phyloP scores from a whole-genome alignment of 2,329 filamentous ascomycete genomes.

The Fusarium sp. region DNA sequence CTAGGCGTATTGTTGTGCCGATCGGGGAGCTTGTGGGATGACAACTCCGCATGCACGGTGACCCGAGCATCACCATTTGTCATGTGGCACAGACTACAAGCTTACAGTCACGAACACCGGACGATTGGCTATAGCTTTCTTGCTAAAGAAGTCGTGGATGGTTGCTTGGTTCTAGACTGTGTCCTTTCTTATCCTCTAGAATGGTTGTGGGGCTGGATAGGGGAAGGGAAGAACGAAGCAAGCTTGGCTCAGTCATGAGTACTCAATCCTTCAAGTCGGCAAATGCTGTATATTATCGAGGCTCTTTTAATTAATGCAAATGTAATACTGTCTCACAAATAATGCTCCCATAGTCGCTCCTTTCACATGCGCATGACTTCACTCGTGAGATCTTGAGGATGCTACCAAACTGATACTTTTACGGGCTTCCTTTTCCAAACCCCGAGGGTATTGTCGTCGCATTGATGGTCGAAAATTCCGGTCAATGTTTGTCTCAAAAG shows the following conservation, averaged over 20 bases:
- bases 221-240: background rate
- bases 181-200: rapidly evolving
- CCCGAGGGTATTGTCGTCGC: background rate
- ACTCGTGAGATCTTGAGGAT: background rate
- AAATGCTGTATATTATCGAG: background rate
- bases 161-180: background rate
- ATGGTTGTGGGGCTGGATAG: background rate
- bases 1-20: background rate
- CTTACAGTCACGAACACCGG: background rate
- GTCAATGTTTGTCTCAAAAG: background rate
- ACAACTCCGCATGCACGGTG: background rate
- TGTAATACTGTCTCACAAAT: rapidly evolving
- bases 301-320: background rate
- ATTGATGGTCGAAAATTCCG: background rate
- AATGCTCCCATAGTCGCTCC: background rate
- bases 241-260: background rate
- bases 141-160: background rate
- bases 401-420: background rate
- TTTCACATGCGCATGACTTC: background rate
- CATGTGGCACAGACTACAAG: background rate
- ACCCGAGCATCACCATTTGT: background rate
- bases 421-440: background rate
- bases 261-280: background rate
- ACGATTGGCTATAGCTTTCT: background rate
- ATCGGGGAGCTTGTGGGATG: background rate